These are phyloP conservation scores for Pleurotus citrinopileatus DNA, from an alignment of 768 basidiomycete genomes.

Conservation along the genomic window DNA sequence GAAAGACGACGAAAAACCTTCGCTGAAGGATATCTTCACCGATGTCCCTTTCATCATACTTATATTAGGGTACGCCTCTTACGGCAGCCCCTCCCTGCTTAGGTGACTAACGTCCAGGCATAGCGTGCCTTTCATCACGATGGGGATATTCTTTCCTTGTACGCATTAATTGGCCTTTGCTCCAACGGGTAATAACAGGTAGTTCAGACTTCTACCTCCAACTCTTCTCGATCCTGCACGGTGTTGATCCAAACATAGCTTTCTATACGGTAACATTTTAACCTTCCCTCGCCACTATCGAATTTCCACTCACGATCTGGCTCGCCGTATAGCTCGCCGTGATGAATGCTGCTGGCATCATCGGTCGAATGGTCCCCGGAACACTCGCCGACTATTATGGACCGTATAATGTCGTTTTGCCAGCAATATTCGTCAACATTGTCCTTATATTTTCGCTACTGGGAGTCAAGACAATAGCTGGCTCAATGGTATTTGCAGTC, in stretches of 20 bases:
- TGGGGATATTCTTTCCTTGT: constrained; percentile 53
- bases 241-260: constrained; percentile 35
- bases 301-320: not conserved
- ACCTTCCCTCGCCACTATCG: not conserved
- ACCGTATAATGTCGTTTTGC: constrained; percentile 47
- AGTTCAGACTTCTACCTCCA: constrained; percentile 55
- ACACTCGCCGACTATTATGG: constrained; percentile 50
- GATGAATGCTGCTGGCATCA: constrained; percentile 47
- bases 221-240: constrained; percentile 43
- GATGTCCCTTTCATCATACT: constrained; percentile 37
- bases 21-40: constrained; percentile 26
- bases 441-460: constrained; percentile 45
- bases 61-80: constrained; percentile 30
- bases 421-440: constrained; percentile 35
- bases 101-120: constrained; percentile 17
- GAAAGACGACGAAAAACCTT: constrained; percentile 11
- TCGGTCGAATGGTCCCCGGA: constrained; percentile 56
- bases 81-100: not conserved
- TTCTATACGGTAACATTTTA: constrained; percentile 43
- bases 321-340: constrained; percentile 37
- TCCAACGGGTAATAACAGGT: not conserved
- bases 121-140: constrained; percentile 37
- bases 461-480: constrained; percentile 32
- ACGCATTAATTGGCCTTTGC: constrained; percentile 13
- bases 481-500: constrained; percentile 39